Conservation (phyloP, 1,284 basidiomycete species). For the Ganoderma lucidum region DNA sequence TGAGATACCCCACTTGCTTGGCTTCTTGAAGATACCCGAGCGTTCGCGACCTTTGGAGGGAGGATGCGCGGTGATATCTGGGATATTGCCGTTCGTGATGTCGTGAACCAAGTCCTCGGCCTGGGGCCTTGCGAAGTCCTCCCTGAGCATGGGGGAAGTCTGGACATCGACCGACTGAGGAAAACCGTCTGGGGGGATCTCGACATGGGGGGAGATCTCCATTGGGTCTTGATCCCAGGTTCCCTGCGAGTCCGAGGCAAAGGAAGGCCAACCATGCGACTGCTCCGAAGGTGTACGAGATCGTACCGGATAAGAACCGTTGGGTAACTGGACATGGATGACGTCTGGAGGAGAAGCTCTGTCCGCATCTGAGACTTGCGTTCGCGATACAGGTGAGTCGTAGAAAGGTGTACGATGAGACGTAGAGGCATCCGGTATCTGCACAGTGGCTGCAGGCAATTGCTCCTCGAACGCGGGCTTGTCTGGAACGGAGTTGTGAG, state of each 20-base stretch:
- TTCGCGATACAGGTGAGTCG: slow-evolving; percentile 37
- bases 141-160: slow-evolving; percentile 58
- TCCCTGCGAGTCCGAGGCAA: slow-evolving; percentile 44
- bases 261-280: slow-evolving; percentile 40
- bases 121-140: slow-evolving; percentile 54
- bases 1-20: slow-evolving; percentile 64
- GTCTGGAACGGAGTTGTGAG: slow-evolving; percentile 53
- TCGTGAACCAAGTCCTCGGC: slow-evolving; percentile 51
- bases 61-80: slow-evolving; percentile 45
- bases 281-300: slow-evolving; percentile 31
- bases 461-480: slow-evolving; percentile 46
- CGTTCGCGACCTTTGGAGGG: slow-evolving; percentile 59
- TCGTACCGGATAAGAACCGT: slow-evolving; percentile 25
- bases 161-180: slow-evolving; percentile 60
- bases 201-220: slow-evolving; percentile 62
- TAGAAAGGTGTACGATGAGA: slow-evolving; percentile 68
- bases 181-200: slow-evolving; percentile 49
- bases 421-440: slow-evolving; percentile 57
- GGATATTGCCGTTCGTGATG: slow-evolving; percentile 25
- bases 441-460: slow-evolving; percentile 43
- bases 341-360: slow-evolving; percentile 28
- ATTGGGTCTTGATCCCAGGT: slow-evolving; percentile 56
- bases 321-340: slow-evolving; percentile 26
- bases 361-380: slow-evolving; percentile 18
- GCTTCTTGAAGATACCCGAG: slow-evolving; percentile 72